A percentile compares a stretch with the other conserved stretches of the same genome.
Evolutionary conservation across 2,329 filamentous ascomycete genomes (phyloP).

Genomic region (Pseudonectria buxi): DNA sequence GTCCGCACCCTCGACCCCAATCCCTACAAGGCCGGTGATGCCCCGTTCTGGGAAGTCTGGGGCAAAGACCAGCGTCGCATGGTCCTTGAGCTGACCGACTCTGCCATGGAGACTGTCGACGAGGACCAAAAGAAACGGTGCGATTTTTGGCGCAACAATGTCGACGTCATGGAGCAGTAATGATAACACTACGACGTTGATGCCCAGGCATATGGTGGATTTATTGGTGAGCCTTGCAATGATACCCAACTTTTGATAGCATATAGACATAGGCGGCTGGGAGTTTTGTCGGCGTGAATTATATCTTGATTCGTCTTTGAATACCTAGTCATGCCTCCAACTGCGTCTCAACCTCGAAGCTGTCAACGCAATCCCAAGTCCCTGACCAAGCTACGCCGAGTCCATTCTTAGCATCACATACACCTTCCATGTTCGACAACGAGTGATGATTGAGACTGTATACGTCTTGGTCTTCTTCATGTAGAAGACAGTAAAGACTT

Average conservation of each 20-base stretch:
- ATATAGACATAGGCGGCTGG: not conserved
- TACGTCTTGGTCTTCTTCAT: too few species aligned
- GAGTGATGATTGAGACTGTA: too few species aligned
- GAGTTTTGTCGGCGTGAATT: too few species aligned
- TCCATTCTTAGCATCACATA: too few species aligned
- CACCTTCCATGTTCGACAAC: too few species aligned
- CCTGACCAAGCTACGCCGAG: too few species aligned
- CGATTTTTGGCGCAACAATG: conserved; percentile 34
- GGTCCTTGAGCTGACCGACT: conserved; percentile 32
- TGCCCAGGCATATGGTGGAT: conserved; percentile 1
- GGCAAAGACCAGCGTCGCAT: conserved; percentile 25
- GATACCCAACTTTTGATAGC: conserved; percentile 11
- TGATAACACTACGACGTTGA: not conserved
- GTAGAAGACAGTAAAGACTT: too few species aligned
- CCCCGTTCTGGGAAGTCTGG: conserved; percentile 38
- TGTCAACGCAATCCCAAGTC: too few species aligned
- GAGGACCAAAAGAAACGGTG: conserved; percentile 31
- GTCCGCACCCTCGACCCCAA: conserved; percentile 40
- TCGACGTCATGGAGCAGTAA: conserved; percentile 21
- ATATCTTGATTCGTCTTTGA: too few species aligned
- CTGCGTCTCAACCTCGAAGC: too few species aligned
- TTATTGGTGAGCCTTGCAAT: conserved; percentile 2
- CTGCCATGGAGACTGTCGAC: conserved; percentile 33
- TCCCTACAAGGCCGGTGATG: conserved; percentile 20
- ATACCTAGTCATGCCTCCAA: too few species aligned